Conservation (phyloP, 2,329 filamentous ascomycete genomes). For the Aspergillus caelatus region DNA sequence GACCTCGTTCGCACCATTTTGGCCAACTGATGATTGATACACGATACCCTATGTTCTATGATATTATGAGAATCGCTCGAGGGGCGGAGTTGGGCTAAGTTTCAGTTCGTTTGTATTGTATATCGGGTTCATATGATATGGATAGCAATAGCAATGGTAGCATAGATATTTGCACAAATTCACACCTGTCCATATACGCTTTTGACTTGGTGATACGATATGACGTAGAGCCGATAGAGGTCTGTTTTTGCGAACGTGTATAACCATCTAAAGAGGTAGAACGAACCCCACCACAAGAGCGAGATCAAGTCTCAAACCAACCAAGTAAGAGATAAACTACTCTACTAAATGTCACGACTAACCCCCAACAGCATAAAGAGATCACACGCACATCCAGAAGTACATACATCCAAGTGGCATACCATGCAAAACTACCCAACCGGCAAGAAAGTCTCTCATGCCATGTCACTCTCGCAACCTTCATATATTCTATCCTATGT, state of each 20-base stretch:
- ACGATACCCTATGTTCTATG: constrained; percentile 31
- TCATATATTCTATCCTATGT: too few relatives aligned
- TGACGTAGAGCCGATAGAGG: neutral
- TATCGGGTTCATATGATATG: constrained; percentile 1
- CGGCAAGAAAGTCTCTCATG: neutral
- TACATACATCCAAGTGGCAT: neutral
- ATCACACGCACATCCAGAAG: too few relatives aligned
- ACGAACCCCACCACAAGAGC: too few relatives aligned
- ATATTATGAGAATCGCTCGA: constrained; percentile 14
- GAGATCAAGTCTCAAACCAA: too few relatives aligned
- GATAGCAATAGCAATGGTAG: constrained; percentile 2
- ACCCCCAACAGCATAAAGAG: too few relatives aligned
- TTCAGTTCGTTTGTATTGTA: constrained; percentile 8
- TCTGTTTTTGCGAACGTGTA: neutral
- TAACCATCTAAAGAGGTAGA: too few relatives aligned
- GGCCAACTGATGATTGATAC: constrained; percentile 67
- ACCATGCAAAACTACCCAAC: neutral
- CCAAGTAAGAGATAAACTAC: too few relatives aligned
- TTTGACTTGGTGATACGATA: neutral
- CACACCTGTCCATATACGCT: neutral
- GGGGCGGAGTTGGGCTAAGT: constrained; percentile 8
- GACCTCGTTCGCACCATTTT: constrained; percentile 86
- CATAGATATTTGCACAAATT: neutral
- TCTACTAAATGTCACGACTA: too few relatives aligned
- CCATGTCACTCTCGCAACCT: neutral